Evolutionary conservation across 2,329 filamentous ascomycete genomes (phyloP), one percentile per base, ranked within the genome.

Genomic region (Paramyrothecium roridum): DNA sequence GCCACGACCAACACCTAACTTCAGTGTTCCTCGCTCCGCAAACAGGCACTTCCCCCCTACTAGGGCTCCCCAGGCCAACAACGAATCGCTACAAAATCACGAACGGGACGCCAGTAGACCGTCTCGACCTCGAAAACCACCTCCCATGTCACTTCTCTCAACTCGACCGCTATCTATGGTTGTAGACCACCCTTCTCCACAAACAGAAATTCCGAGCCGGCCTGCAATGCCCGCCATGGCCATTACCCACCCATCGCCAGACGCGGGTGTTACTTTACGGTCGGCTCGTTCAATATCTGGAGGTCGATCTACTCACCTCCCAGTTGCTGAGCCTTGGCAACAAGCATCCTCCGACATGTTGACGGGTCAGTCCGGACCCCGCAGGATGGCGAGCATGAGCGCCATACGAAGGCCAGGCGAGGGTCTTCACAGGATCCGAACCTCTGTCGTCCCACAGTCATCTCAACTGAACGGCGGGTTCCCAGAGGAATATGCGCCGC

Each of bases 111-210:
- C 21, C 55, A 55, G 48, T 50, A 56, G 30, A 56, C 52, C 20
- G 63, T 43, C 37, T 17, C 37, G 58, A 30, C 53, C 58, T 26
- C 65, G 65, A n/a, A 65, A 63, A 53, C 49, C 57, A 46, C 60
- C 78, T 2, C 79, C 81, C 2, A 76, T 79, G 1, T 72, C 76
- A 0, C 66, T 83, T 43, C 68, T 74, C 23, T 74, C 78, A 56
- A 76, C 80, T 2, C 74, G 80, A 7, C 80, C 81, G 2, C 67
- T 84, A 11, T 85, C 82, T 1, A 76, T 81, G 49, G 80, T 84
- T 2, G 68, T 77, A 52, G 82, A 85, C 56, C 76, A 81, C 48
- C 80, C 80, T 0, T 81, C 81, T 0, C 78, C 79, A 1, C 60
- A 56, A 20, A 55, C 60, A 13, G 64, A 65, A 11, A 56, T 64